Conservation (phyloP, 495 filamentous ascomycete species). For the Poronia punctata region DNA sequence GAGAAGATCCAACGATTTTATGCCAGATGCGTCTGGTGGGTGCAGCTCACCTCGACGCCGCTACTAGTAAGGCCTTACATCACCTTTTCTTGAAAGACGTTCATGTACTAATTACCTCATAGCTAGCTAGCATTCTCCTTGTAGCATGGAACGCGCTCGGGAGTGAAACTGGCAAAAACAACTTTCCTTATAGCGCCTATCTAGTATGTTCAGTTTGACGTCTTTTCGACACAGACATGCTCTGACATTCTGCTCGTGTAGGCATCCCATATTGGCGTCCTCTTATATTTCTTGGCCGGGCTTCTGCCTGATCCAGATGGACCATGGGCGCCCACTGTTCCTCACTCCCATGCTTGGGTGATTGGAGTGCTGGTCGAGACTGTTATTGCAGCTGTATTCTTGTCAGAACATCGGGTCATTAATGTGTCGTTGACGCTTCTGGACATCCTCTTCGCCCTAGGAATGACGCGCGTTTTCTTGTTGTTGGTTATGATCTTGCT, state of each 20-base stretch:
- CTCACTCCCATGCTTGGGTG: conserved; percentile 24
- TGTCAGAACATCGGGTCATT: conserved; percentile 14
- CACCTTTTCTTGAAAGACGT: not conserved
- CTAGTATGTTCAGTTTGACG: conserved; percentile 10
- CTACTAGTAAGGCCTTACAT: conserved; percentile 13
- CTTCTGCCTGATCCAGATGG: conserved; percentile 29
- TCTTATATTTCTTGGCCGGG: conserved; percentile 27
- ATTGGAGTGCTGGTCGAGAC: conserved; percentile 18
- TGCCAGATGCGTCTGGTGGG: conserved; percentile 19
- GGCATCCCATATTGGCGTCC: conserved; percentile 19
- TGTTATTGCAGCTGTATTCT: conserved; percentile 21
- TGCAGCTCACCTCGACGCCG: conserved; percentile 17
- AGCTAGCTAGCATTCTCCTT: conserved; percentile 20
- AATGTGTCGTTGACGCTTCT: conserved; percentile 15
- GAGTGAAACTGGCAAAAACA: conserved; percentile 11
- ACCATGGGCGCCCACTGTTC: conserved; percentile 23
- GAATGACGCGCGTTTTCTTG: conserved; percentile 18
- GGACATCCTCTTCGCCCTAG: conserved; percentile 18
- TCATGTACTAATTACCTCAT: conserved; percentile 2
- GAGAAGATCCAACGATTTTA: conserved; percentile 20
- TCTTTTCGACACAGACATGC: not conserved
- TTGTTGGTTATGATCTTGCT: conserved; percentile 24
- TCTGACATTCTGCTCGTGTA: not conserved
- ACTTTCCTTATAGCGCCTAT: conserved; percentile 28
- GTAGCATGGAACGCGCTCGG: conserved; percentile 17